Evolutionary conservation across 2,329 filamentous ascomycete genomes (phyloP), one percentile per base, ranked within the genome.

Genomic region (Remersonia thermophila): DNA sequence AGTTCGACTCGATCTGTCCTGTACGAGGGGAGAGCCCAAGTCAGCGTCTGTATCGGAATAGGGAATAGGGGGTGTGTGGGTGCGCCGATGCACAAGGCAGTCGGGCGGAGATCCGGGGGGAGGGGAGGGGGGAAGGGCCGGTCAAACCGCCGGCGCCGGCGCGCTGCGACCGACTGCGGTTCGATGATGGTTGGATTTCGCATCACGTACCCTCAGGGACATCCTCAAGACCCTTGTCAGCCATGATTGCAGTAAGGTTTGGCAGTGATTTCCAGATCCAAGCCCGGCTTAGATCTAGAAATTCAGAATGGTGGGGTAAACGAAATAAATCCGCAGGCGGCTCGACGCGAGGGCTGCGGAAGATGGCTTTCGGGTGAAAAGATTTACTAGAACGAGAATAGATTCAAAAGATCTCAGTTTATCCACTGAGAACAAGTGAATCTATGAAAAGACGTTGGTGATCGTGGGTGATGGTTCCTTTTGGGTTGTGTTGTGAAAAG

Each of bases 1-100:
- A 98, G 84, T 98, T 98, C 62, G 87, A 94, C 77, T 98, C 93
- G 76, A 98, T 98, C 73, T 93, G 86, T 68, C 81, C 89, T 94
- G 63, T 56, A 61, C n/a, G n/a, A n/a, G n/a, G n/a, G n/a, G n/a
- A n/a, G n/a, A n/a, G n/a, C n/a, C n/a, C n/a, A n/a, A n/a, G n/a
- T n/a, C n/a, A n/a, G n/a, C n/a, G n/a, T n/a, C n/a, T n/a, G n/a
- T n/a, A n/a, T n/a, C n/a, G n/a, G n/a, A n/a, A n/a, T n/a, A n/a
- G n/a, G n/a, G n/a, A n/a, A n/a, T n/a, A n/a, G n/a, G n/a, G n/a
- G n/a, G n/a, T n/a, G n/a, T n/a, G n/a, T n/a, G n/a, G n/a, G n/a
- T n/a, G n/a, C n/a, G n/a, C n/a, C n/a, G n/a, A n/a, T n/a, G n/a
- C n/a, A n/a, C n/a, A n/a, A n/a, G n/a, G n/a, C n/a, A n/a, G n/a